Base-by-base conservation (phyloP, 805 yeast genomes). In the Wickerhamiella siamensis region DNA sequence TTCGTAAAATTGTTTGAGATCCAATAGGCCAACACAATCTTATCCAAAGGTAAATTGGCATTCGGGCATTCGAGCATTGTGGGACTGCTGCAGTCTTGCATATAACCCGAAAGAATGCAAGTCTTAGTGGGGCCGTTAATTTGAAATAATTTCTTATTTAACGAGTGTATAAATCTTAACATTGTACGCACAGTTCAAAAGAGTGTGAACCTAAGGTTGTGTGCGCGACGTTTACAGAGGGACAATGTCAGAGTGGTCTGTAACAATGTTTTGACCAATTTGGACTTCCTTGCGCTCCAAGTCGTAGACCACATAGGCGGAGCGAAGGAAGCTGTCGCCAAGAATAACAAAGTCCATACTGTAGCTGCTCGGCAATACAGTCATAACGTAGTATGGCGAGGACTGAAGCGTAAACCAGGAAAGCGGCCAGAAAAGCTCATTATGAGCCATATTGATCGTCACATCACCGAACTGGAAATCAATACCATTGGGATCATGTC, bases 271-370 rank as follows among this genome's bases (percentile, higher is more conserved):
- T 32, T 48, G 54, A 12, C 56, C 79, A 36, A 77, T 48, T 2
- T 76, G 71, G 19, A 76, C 62, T 49, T 69, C 63, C 29, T 56
- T 56, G 42, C 63, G 66, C 15, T 73, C 81, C 40, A 75, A 60
- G 53, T 77, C 78, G 53, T 68, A 74, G 15, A 75, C 75, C 16
- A 71, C 64, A 51, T 77, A 77, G 2, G 75, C 74, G 38, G 66
- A 65, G 43, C 77, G 62, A 45, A 77, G 58, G 48, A 77, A 67
- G 43, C 67, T 67, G 50, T 74, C 79, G 15, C 83, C 83, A 22
- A 77, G 60, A 39, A 73, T 62, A 35, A 33, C 66, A 43, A 48
- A 45, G 61, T 56, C 59, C 48, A 54, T 38, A 9, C 58, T 47
- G 31, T 49, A 50, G 6, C 46, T 42, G 40, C 49, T 54, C 9